These are phyloP conservation scores for Umbelopsis ramanniana DNA, from an alignment of 192 early-diverging fungal genomes.

Conservation along the genomic window DNA sequence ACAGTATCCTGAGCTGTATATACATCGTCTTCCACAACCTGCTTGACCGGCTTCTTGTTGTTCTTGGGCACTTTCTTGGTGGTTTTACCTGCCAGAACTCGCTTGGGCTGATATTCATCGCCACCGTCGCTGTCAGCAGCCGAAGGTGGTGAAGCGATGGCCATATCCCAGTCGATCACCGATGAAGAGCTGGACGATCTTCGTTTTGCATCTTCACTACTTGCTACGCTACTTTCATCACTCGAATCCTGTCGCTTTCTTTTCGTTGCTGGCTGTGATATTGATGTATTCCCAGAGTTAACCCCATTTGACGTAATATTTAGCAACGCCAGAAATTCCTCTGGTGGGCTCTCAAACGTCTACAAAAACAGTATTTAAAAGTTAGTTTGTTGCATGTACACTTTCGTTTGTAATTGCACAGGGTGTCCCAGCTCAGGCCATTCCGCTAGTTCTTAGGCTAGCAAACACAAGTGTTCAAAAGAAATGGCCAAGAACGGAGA, in stretches of 20 bases:
- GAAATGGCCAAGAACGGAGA: no score
- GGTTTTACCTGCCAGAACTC: slow-evolving; percentile 7
- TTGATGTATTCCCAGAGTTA: background rate
- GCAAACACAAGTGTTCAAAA: no score
- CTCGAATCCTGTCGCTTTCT: background rate
- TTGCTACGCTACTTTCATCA: background rate
- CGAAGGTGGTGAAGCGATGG: slow-evolving; percentile 4
- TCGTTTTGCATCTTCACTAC: slow-evolving; percentile 16
- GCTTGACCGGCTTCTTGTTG: background rate
- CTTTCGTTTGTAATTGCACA: background rate
- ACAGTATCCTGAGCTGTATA: slow-evolving; percentile 12
- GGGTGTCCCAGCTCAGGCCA: background rate
- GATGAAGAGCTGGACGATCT: slow-evolving; percentile 17
- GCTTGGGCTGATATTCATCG: slow-evolving; percentile 12
- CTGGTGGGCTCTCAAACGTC: slow-evolving; percentile 17
- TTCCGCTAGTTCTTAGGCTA: no score
- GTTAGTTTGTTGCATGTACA: background rate
- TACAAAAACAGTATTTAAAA: background rate
- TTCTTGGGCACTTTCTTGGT: slow-evolving; percentile 16
- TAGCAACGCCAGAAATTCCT: slow-evolving; percentile 4
- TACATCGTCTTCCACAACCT: slow-evolving; percentile 9
- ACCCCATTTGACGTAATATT: background rate
- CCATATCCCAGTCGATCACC: slow-evolving; percentile 18
- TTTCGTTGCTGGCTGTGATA: slow-evolving; percentile 12
- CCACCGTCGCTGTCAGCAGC: background rate